Evolutionary conservation across 441 rosid species (phyloP).

Genomic region (Eutrema salsugineum): DNA sequence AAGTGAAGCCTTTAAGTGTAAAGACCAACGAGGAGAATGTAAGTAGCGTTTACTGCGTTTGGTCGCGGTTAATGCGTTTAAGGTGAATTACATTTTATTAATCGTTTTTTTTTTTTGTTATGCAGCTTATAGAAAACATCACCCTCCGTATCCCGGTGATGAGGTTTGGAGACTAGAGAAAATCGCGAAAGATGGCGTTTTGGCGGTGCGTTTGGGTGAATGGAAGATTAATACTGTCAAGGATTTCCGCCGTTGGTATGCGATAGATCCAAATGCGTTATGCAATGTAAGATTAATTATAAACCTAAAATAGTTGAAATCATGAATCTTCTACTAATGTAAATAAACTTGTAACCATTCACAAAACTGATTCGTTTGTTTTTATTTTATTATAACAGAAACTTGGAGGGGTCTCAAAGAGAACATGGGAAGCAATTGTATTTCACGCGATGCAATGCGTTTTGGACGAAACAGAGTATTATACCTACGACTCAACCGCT

Average conservation of each 20-base stretch:
- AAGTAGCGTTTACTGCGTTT: slow-evolving; percentile 30
- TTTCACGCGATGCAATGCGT: slow-evolving; percentile 57
- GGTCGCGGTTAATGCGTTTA: slow-evolving; percentile 5
- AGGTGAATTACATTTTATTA: neutral
- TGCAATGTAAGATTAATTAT: slow-evolving; percentile 40
- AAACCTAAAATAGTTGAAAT: neutral
- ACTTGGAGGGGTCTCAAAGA: slow-evolving; percentile 44
- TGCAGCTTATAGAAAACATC: slow-evolving; percentile 72
- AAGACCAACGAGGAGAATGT: slow-evolving; percentile 89
- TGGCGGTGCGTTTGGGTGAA: slow-evolving; percentile 35
- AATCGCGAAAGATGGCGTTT: slow-evolving; percentile 65
- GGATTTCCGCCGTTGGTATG: slow-evolving; percentile 45
- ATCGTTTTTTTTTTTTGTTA: neutral
- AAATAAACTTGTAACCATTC: neutral
- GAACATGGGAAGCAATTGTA: slow-evolving; percentile 50
- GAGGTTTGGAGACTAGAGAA: slow-evolving; percentile 77
- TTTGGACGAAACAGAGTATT: slow-evolving; percentile 42
- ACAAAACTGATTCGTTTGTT: neutral
- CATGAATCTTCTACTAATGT: neutral
- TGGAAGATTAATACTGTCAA: slow-evolving; percentile 34
- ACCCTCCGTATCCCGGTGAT: slow-evolving; percentile 58
- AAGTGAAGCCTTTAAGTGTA: slow-evolving; percentile 64
- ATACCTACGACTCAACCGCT: slow-evolving; percentile 33
- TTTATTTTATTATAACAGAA: slow-evolving; percentile 33
- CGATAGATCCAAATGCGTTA: slow-evolving; percentile 34